These are phyloP conservation scores for Bassia scoparia DNA, from an alignment of 148 eudicot species.

Conservation along the genomic window DNA sequence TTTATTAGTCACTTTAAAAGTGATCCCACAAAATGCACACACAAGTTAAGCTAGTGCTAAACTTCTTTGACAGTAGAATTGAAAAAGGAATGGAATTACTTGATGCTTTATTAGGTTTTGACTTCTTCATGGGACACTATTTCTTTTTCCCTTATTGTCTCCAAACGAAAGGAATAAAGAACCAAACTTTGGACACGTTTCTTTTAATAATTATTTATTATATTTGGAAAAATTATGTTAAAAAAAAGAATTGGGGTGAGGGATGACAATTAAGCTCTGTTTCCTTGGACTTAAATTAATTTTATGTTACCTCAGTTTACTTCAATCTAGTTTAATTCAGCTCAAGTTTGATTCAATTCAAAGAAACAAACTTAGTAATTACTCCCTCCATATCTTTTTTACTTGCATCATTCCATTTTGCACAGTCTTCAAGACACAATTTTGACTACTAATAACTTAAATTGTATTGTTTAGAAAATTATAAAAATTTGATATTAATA, in stretches of 20 bases:
- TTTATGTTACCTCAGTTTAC: no score
- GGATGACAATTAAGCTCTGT: no score
- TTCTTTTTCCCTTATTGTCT: slow-evolving; percentile 12
- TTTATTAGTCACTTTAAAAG: neutral
- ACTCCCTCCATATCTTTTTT: no score
- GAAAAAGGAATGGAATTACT: slow-evolving; percentile 19
- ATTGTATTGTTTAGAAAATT: no score
- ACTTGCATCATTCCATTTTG: no score
- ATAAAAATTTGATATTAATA: no score
- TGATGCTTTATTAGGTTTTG: slow-evolving; percentile 32
- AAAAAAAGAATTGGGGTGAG: neutral
- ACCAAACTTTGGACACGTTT: slow-evolving; percentile 25
- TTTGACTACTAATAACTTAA: no score
- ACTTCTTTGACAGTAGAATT: slow-evolving; percentile 9
- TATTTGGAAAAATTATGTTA: neutral
- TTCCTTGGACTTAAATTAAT: no score
- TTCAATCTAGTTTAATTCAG: no score
- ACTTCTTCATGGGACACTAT: slow-evolving; percentile 18
- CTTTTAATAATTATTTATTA: slow-evolving; percentile 1
- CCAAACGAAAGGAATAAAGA: slow-evolving; percentile 24
- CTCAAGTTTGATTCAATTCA: no score
- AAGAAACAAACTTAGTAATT: no score
- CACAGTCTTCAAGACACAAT: no score
- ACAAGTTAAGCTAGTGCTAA: slow-evolving; percentile 5
- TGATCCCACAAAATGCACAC: slow-evolving; percentile 16